A percentile compares a stretch with the other conserved stretches of the same genome.
phyloP scores from a whole-genome alignment of 345 rosid genomes.

The Pugionium cornutum region DNA sequence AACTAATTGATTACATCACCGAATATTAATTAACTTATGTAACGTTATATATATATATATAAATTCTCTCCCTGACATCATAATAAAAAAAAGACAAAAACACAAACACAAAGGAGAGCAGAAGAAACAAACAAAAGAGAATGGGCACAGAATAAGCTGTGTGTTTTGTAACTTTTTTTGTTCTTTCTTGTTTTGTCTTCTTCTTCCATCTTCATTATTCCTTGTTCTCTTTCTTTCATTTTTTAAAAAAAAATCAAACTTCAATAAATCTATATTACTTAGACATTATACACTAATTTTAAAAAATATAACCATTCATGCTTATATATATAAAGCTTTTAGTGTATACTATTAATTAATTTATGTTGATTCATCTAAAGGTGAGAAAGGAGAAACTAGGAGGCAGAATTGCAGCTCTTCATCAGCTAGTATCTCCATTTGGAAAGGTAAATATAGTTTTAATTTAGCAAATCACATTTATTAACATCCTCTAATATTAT shows the following conservation, averaged over 20 bases:
- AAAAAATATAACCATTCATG: constrained; percentile 29
- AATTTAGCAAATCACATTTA: constrained; percentile 9
- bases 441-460: constrained; percentile 61
- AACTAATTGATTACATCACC: constrained; percentile 25
- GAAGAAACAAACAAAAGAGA: constrained; percentile 43
- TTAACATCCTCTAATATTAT: neutral
- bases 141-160: constrained; percentile 50
- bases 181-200: constrained; percentile 77
- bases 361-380: constrained; percentile 40
- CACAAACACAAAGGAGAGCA: constrained; percentile 46
- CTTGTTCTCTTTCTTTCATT: constrained; percentile 34
- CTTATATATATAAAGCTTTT: constrained; percentile 17
- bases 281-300: no score
- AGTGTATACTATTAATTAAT: neutral
- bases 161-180: constrained; percentile 48
- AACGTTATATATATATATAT: neutral
- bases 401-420: constrained; percentile 85
- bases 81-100: constrained; percentile 39
- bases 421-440: constrained; percentile 96
- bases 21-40: neutral
- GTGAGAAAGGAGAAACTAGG: constrained; percentile 92
- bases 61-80: constrained; percentile 38
- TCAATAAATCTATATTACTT: no score
- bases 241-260: neutral
- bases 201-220: constrained; percentile 56